Evolutionary conservation across 768 basidiomycete species (phyloP).

Genomic region (Mycena filopes): DNA sequence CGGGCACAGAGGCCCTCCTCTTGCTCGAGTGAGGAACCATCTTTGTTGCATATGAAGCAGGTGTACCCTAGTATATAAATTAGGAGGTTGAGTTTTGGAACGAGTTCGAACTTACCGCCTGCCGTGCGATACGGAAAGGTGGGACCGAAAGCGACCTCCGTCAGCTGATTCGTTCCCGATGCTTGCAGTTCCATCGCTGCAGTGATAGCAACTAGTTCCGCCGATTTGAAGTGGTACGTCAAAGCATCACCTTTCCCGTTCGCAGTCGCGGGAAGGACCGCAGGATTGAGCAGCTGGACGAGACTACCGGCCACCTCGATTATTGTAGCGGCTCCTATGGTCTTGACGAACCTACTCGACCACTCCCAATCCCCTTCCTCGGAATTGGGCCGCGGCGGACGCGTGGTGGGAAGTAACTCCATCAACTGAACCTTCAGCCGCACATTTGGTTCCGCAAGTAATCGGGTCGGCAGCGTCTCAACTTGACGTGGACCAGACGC

Average conservation of each 20-base stretch:
- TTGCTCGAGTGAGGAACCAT: background rate
- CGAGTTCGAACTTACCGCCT: background rate
- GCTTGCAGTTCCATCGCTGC: background rate
- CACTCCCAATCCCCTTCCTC: slow-evolving; percentile 11
- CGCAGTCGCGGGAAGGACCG: background rate
- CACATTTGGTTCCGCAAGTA: slow-evolving; percentile 3
- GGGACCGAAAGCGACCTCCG: background rate
- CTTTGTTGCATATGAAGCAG: slow-evolving; percentile 8
- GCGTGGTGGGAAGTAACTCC: background rate
- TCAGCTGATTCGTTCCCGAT: background rate
- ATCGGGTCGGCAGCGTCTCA: background rate
- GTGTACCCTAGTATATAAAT: slow-evolving; percentile 2
- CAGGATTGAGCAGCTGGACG: background rate
- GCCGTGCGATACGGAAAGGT: slow-evolving; percentile 7
- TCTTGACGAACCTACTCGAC: background rate
- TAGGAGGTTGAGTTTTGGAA: too few species aligned
- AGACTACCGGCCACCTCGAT: background rate
- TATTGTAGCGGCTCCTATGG: background rate
- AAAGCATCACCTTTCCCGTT: background rate
- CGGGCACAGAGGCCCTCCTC: background rate
- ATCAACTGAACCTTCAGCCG: slow-evolving; percentile 1
- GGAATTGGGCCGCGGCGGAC: background rate
- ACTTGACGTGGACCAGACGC: background rate
- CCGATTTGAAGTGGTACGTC: slow-evolving; percentile 9
- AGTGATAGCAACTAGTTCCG: background rate